Base-by-base conservation (phyloP, 2,329 filamentous ascomycete species). In the Paecilomyces niveus region DNA sequence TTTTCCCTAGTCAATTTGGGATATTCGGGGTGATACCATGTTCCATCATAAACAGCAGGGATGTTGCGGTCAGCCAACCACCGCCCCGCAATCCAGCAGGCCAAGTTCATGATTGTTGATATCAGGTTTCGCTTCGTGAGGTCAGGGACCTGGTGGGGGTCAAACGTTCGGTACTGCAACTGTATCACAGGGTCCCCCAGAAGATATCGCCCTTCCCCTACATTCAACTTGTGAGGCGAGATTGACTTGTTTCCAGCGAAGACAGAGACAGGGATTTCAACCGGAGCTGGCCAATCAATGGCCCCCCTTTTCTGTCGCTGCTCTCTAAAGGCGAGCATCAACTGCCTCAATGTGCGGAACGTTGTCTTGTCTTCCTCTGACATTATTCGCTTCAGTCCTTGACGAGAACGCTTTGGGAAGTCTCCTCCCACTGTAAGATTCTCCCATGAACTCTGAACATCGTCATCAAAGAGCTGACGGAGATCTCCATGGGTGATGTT, bases 81-180 rank as follows among this genome's bases (percentile, higher is more conserved):
- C 50, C 65, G 67, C 3, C 67, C 72, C 1, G 71, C 64, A 31
- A 74, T 62, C 59, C 72, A 69, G 21, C 72, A 73, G 15, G 81
- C 83, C 22, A 86, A 68, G 59, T 85, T 70, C 85, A 87, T 88
- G 35, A 77, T 64, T 54, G 81, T 75, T 2, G 72, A 69, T 53
- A 80, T 69, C 29, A 80, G 66, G 53, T 78, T 70, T 15, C 65
- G 61, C 53, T 74, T 75, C 1, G 73, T 74, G n/a, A 68, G 55
- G 53, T 76, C 74, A 3, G 66, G 65, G 3, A 74, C 63, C 57
- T 73, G 72, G 62, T 69, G 78, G 59, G 70, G 69, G 53, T 78
- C 68, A 24, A 64, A 54, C 11, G 64, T 54, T 33, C 64, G 60
- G 52, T 65, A 61, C 52, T 64, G 59, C 7, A 77, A 60, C 57